Conservation (phyloP, 2,329 filamentous ascomycete genomes). For the Trematosphaeria pertusa region DNA sequence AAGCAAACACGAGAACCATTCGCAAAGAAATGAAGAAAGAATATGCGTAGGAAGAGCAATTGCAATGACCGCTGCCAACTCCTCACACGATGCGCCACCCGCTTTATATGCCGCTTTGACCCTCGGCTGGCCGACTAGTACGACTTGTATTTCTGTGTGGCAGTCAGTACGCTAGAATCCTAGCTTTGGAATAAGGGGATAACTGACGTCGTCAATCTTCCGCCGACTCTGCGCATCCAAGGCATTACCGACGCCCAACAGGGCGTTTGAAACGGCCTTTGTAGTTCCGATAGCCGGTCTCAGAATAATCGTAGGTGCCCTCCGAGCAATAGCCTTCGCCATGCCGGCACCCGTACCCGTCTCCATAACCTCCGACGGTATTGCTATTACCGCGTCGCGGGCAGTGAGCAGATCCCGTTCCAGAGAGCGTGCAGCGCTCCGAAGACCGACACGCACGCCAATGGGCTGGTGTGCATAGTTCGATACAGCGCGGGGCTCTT, state of each 20-base stretch:
- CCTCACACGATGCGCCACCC: not conserved
- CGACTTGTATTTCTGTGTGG: conserved; percentile 45
- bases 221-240: conserved; percentile 83
- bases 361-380: conserved; percentile 90
- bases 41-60: not conserved
- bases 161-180: conserved; percentile 14
- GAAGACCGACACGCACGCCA: conserved; percentile 83
- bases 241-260: conserved; percentile 91
- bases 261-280: conserved; percentile 84
- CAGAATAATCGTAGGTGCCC: conserved; percentile 92
- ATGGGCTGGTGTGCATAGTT: conserved; percentile 94
- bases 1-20: not conserved
- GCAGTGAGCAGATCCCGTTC: conserved; percentile 87
- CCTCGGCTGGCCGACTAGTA: conserved; percentile 18
- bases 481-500: conserved; percentile 80
- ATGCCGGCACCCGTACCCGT: conserved; percentile 81
- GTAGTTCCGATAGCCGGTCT: conserved; percentile 89
- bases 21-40: not conserved
- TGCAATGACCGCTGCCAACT: not conserved
- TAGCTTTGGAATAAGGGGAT: not conserved
- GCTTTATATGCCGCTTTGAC: not conserved
- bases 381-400: conserved; percentile 89
- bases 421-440: conserved; percentile 81
- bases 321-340: conserved; percentile 76
- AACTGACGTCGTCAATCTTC: conserved; percentile 86